These are phyloP conservation scores for Daldinia decipiens DNA, from an alignment of 495 filamentous ascomycete genomes.

Conservation along the genomic window DNA sequence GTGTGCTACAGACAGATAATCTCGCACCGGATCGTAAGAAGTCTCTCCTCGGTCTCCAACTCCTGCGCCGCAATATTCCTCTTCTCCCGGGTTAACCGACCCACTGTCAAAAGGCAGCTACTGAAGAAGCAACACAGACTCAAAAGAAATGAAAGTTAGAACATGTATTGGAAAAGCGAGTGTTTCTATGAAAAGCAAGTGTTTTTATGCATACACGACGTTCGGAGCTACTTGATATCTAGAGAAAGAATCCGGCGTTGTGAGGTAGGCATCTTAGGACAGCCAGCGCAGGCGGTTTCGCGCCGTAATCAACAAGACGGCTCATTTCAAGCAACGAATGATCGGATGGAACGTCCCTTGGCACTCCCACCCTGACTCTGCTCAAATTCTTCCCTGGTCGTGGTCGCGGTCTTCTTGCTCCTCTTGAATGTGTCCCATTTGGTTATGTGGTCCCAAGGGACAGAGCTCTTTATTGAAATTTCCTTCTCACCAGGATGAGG, in stretches of 20 bases:
- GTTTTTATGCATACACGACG: background rate
- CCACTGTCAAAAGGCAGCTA: too few species aligned
- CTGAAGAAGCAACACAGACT: too few species aligned
- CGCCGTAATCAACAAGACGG: background rate
- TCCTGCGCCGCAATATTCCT: too few species aligned
- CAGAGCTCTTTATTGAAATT: background rate
- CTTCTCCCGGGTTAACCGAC: too few species aligned
- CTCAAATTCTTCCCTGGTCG: background rate
- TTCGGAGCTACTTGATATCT: background rate
- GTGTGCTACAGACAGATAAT: too few species aligned
- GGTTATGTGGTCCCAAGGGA: background rate
- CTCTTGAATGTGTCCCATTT: background rate
- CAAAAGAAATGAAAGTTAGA: background rate
- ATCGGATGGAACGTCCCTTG: background rate
- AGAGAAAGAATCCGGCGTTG: background rate
- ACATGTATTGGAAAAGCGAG: background rate
- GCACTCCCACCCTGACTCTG: background rate
- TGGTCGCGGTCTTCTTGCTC: background rate
- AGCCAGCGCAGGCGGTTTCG: background rate
- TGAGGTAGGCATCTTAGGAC: background rate
- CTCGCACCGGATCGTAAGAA: too few species aligned
- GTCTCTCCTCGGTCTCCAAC: too few species aligned
- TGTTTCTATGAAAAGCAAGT: background rate
- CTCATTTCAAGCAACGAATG: background rate
- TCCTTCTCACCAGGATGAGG: background rate